These are phyloP conservation scores for Solanum megistacrolobum DNA, from an alignment of 257 asterid genomes.

Conservation along the genomic window DNA sequence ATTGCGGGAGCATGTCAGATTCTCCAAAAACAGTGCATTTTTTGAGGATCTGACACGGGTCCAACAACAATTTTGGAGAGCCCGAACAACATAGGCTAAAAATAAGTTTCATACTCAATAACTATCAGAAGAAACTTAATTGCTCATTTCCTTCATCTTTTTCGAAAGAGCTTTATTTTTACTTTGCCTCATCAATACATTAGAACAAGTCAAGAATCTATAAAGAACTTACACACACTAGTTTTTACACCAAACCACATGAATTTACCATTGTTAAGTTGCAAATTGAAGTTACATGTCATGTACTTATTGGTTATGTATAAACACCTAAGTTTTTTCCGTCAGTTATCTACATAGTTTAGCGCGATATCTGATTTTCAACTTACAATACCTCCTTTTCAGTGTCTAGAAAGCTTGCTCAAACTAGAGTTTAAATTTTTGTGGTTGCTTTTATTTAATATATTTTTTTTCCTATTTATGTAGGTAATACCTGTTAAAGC, in stretches of 20 bases:
- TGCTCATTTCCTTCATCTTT: neutral
- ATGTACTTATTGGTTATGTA: neutral
- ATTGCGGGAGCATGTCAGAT: neutral
- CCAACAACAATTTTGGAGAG: neutral
- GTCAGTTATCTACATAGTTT: neutral
- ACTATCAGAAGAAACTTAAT: neutral
- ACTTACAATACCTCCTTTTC: too few species aligned
- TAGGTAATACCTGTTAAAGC: conserved; percentile 52
- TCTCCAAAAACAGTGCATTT: neutral
- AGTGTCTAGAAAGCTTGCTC: too few species aligned
- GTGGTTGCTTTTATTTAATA: neutral
- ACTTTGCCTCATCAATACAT: neutral
- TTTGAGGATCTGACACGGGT: neutral
- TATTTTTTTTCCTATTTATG: conserved; percentile 4
- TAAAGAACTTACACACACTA: neutral
- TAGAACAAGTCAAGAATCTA: neutral
- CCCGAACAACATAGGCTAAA: neutral
- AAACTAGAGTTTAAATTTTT: neutral
- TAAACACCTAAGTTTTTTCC: neutral
- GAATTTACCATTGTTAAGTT: neutral
- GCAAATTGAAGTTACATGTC: neutral
- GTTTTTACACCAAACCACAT: neutral
- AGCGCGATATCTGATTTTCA: too few species aligned
- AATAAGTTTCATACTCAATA: neutral
- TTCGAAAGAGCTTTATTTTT: neutral